phyloP scores from a whole-genome alignment of 2,329 filamentous ascomycete species.

The Scedosporium dehoogii region DNA sequence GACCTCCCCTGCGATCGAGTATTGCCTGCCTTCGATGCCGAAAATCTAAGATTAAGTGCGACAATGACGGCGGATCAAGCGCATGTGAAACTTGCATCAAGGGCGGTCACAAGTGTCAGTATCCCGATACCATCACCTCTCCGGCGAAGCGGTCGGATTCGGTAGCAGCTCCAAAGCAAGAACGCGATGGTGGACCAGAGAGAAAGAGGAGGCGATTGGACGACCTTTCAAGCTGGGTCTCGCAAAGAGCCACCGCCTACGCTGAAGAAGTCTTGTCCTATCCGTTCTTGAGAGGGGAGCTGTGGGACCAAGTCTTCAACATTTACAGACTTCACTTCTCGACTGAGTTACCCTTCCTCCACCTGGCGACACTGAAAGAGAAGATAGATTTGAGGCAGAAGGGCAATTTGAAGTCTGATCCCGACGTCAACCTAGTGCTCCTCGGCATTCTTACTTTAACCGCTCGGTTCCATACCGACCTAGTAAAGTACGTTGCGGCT shows the following conservation, averaged over 20 bases:
- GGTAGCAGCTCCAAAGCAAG: slow-evolving; percentile 25
- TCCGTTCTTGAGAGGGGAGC: slow-evolving; percentile 48
- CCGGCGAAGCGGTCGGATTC: slow-evolving; percentile 33
- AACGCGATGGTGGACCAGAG: slow-evolving; percentile 34
- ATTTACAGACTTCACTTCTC: slow-evolving; percentile 64
- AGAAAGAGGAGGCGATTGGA: slow-evolving; percentile 36
- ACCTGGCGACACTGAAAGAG: slow-evolving; percentile 52
- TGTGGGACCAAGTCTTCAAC: slow-evolving; percentile 61
- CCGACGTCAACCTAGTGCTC: slow-evolving; percentile 47
- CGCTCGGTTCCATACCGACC: slow-evolving; percentile 53
- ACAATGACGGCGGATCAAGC: slow-evolving; percentile 63
- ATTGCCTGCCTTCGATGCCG: slow-evolving; percentile 71
- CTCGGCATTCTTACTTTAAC: slow-evolving; percentile 60
- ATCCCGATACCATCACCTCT: slow-evolving; percentile 38
- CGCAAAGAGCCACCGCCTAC: slow-evolving; percentile 18
- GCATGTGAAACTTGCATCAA: slow-evolving; percentile 68
- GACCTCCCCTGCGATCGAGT: slow-evolving; percentile 59
- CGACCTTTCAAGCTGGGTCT: slow-evolving; percentile 22
- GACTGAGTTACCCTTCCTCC: slow-evolving; percentile 62
- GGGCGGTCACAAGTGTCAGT: slow-evolving; percentile 61
- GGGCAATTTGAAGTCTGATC: slow-evolving; percentile 27
- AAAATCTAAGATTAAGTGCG: slow-evolving; percentile 78
- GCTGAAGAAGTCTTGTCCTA: slow-evolving; percentile 53
- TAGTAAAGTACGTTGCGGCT: slow-evolving; percentile 44
- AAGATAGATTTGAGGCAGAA: slow-evolving; percentile 32